Evolutionary conservation across 2,329 filamentous ascomycete species (phyloP).

Genomic region (Pseudodiploospora longispora): DNA sequence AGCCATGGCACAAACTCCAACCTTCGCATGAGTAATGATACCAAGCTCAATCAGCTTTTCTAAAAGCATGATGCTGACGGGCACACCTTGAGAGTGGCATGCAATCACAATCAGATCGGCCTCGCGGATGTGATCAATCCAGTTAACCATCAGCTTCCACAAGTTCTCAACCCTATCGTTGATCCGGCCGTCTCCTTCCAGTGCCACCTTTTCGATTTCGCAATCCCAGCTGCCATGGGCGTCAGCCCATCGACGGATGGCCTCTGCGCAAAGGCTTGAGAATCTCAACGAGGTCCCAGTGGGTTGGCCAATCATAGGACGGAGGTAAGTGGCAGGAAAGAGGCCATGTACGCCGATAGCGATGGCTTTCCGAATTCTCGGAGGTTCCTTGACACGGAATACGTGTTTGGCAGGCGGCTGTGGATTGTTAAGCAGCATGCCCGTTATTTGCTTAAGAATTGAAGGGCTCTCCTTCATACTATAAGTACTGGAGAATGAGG

Average conservation of each 20-base stretch:
- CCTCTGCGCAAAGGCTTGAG: constrained; percentile 74
- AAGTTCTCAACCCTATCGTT: constrained; percentile 81
- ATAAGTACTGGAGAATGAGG: constrained; percentile 63
- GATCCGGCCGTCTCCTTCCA: constrained; percentile 93
- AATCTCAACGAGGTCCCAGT: constrained; percentile 94
- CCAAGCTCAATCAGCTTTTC: constrained; percentile 89
- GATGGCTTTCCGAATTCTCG: constrained; percentile 73
- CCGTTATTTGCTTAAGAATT: constrained; percentile 57
- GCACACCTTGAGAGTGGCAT: constrained; percentile 92
- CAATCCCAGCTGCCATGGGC: constrained; percentile 62
- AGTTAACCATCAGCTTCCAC: constrained; percentile 91
- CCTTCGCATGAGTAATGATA: constrained; percentile 64
- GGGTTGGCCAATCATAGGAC: constrained; percentile 88
- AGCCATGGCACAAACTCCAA: constrained; percentile 84
- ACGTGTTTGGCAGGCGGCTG: constrained; percentile 61
- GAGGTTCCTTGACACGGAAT: constrained; percentile 58
- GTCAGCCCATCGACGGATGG: constrained; percentile 77
- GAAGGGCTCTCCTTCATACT: constrained; percentile 58
- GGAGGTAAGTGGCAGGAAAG: constrained; percentile 78
- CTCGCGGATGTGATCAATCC: constrained; percentile 80
- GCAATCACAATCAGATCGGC: constrained; percentile 90
- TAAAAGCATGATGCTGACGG: constrained; percentile 84
- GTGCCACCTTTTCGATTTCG: constrained; percentile 85
- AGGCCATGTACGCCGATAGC: constrained; percentile 93
- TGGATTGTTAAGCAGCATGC: constrained; percentile 48